Base-by-base conservation (phyloP, 2,329 filamentous ascomycete species). In the Clarireedia monteithiana region DNA sequence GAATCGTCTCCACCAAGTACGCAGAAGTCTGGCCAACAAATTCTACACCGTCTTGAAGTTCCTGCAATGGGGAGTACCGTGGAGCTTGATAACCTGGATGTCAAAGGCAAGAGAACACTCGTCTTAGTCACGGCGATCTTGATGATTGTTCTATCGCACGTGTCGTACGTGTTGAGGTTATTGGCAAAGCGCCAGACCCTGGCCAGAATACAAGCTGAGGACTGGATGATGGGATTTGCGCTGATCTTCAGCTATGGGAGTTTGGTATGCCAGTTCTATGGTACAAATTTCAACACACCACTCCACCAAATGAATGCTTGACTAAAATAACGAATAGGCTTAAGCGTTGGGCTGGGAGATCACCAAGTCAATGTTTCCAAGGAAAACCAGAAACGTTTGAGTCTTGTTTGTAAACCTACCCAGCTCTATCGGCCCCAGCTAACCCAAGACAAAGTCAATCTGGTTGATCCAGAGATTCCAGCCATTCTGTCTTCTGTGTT, bases 211-310 rank as follows among this genome's bases (percentile, higher is more conserved):
- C 39, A 55, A 50, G 12, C 45, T 2, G 57, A 60, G 20, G 57
- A 59, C 39, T 59, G 44, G 24, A 9, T 60, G 14, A 60, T 60
- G 57, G 56, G 56, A 17, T 9, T 50, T 48, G 56, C 57, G 6
- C 46, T 60, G 12, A 54, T 57, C 5, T 60, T 60, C n/a, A 59
- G 56, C 36, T 57, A 53, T 34, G 23, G 23, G 10, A 30, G 42
- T 45, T 15, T 26, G 45, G 24, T 47, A 6, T 24, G 12, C 45
- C 45, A 27, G n/a, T 47, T 47, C 7, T 14, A n/a, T 42, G 48
- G 36, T 50, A 50, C 3, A 34, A 40, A 20, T 55, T 48, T 57
- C 14, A 17, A 38, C 12, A 54, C 48, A 30, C 51, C 53, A 44
- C 12, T 3, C 42, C 38, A n/a, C 30, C 23, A 17, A 30, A 1